Conservation (phyloP, 2,329 filamentous ascomycete genomes). For the Amesomyces nigricolor region DNA sequence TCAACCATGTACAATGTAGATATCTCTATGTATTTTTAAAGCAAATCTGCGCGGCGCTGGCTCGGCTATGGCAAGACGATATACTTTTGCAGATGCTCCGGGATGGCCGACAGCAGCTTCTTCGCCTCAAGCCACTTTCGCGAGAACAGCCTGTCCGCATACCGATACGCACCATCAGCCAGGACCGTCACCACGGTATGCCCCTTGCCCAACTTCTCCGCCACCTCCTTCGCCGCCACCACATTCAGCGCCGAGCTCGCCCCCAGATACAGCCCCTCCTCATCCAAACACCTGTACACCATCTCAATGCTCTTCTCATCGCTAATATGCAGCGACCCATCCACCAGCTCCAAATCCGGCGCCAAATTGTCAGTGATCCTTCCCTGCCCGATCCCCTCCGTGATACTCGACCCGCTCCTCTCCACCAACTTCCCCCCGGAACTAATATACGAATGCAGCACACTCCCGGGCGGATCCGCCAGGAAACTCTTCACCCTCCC, state of each 20-base stretch:
- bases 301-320: slow-evolving; percentile 96
- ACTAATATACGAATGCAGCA: slow-evolving; percentile 85
- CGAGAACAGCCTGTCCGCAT: slow-evolving; percentile 90
- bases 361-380: slow-evolving; percentile 91
- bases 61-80: slow-evolving; percentile 70
- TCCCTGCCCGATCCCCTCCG: slow-evolving; percentile 95
- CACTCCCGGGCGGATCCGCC: slow-evolving; percentile 88
- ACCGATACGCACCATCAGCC: slow-evolving; percentile 95
- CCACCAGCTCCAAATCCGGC: slow-evolving; percentile 76
- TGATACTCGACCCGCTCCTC: slow-evolving; percentile 80
- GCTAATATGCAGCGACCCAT: slow-evolving; percentile 76
- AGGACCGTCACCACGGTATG: slow-evolving; percentile 90
- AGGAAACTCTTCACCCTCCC: slow-evolving; percentile 82
- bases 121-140: slow-evolving; percentile 85
- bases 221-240: slow-evolving; percentile 89
- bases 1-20: slow-evolving; percentile 6
- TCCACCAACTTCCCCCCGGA: slow-evolving; percentile 81
- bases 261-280: slow-evolving; percentile 92
- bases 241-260: slow-evolving; percentile 94
- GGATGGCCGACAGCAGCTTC: slow-evolving; percentile 74
- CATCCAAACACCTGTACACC: slow-evolving; percentile 93
- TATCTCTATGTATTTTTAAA: slow-evolving; percentile 22
- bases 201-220: slow-evolving; percentile 80
- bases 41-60: neutral
- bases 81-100: slow-evolving; percentile 82